phyloP scores from a whole-genome alignment of 2,329 filamentous ascomycete genomes.

The Fusarium sp. region DNA sequence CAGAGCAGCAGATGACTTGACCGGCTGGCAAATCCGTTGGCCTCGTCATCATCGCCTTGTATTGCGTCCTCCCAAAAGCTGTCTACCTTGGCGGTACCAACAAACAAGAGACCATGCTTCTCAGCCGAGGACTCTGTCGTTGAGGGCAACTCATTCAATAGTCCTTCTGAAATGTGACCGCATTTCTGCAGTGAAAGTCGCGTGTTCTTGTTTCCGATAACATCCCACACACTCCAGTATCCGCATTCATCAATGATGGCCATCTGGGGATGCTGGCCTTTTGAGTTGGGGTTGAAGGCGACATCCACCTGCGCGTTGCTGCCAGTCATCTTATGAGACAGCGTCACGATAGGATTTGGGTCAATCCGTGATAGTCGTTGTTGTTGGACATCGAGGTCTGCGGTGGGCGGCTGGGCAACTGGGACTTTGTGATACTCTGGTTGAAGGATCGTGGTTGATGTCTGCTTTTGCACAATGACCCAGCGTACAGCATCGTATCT shows the following conservation, averaged over 20 bases:
- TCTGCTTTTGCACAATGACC: constrained; percentile 66
- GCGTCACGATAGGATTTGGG: constrained; percentile 64
- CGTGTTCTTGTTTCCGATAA: constrained; percentile 55
- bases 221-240: constrained; percentile 76
- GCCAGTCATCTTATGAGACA: constrained; percentile 66
- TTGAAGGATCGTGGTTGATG: constrained; percentile 63
- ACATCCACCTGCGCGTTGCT: constrained; percentile 71
- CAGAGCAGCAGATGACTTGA: constrained; percentile 50
- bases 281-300: constrained; percentile 68
- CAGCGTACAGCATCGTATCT: constrained; percentile 58
- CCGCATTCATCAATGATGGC: constrained; percentile 74
- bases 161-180: constrained; percentile 59
- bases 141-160: constrained; percentile 50
- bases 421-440: constrained; percentile 61
- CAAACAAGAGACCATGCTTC: constrained; percentile 59
- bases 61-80: constrained; percentile 34
- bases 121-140: constrained; percentile 46
- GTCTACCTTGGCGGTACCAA: constrained; percentile 48
- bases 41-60: constrained; percentile 18
- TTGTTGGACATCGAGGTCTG: constrained; percentile 28
- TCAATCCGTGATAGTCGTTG: constrained; percentile 63
- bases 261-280: constrained; percentile 67
- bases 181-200: constrained; percentile 51
- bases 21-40: constrained; percentile 12
- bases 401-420: constrained; percentile 37